These are phyloP conservation scores for Fusarium acutatum DNA, from an alignment of 2,329 filamentous ascomycete genomes.

Conservation along the genomic window DNA sequence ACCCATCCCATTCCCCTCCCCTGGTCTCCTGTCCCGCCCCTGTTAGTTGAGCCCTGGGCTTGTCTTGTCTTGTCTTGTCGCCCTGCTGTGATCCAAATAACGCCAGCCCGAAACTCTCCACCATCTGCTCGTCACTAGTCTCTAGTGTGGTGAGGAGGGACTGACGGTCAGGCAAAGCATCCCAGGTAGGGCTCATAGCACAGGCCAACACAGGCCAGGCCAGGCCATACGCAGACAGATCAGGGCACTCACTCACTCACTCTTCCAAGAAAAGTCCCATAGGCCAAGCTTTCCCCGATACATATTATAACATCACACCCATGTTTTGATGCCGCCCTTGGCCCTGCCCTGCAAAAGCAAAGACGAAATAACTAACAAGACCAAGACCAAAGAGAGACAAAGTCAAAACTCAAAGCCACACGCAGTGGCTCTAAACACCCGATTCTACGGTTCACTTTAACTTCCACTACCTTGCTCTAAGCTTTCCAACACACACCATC, in stretches of 20 bases:
- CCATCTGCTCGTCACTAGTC: constrained; percentile 34
- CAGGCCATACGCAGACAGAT: neutral
- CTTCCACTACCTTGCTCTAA: constrained; percentile 25
- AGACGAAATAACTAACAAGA: constrained; percentile 7
- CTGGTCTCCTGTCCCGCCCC: constrained; percentile 14
- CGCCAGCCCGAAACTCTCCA: constrained; percentile 40
- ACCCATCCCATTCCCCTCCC: neutral
- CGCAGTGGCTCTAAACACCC: constrained; percentile 31
- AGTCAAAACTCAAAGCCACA: constrained; percentile 34
- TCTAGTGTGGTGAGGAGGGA: constrained; percentile 23
- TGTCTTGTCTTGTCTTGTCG: constrained; percentile 16
- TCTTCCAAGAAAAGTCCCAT: constrained; percentile 5
- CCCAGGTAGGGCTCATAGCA: constrained; percentile 4
- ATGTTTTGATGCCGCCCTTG: constrained; percentile 25
- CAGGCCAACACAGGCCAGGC: neutral
- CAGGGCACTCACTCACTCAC: constrained; percentile 12
- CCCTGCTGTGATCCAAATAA: constrained; percentile 42
- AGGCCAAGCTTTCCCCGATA: neutral
- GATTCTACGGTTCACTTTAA: constrained; percentile 41
- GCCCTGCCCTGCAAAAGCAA: constrained; percentile 16
- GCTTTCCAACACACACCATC: neutral
- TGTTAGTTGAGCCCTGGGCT: constrained; percentile 31
- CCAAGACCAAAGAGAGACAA: constrained; percentile 16
- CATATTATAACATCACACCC: constrained; percentile 18
- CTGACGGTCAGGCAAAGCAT: constrained; percentile 28